Evolutionary conservation across 306 rosid species (phyloP), one percentile per base, ranked within the genome.

Genomic region (Abrus pulchellus): DNA sequence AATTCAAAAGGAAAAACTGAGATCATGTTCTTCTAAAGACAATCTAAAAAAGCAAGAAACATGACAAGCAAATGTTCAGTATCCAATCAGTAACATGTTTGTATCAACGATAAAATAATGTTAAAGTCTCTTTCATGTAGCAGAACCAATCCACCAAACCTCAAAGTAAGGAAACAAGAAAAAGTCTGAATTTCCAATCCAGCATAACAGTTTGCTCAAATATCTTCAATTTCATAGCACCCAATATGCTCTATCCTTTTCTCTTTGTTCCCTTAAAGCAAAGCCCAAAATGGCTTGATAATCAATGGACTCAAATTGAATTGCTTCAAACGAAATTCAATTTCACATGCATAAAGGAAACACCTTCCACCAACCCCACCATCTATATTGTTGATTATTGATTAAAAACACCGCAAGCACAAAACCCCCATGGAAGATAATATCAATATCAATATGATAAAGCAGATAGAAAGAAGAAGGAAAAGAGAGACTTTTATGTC

Each of bases 271-370:
- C 52, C 30, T 34, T 76, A 4, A 32, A 76, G 67, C 62, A 86
- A 73, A 38, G 67, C 63, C 82, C 77, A 68, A 52, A 7, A 67
- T 5, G 56, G 72, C 34, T 33, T 28, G 82, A 36, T 45, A 61
- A 76, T 20, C 53, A 72, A 74, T 29, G 63, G 63, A 54, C 82
- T 59, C 50, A 76, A 69, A 63, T 65, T 75, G 77, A 78, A 55
- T 76, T 82, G 83, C 79, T 85, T 67, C 57, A 81, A 74, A 69
- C 67, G 70, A 59, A 74, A 76, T 82, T 82, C 82, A 79, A 79
- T 57, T 77, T 28, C 83, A 70, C 71, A 55, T 62, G 76, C 63
- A 13, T 3, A 43, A 68, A 38, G 36, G 13, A 62, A 60, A 63
- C 62, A 79, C 12, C 77, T 8, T 67, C 64, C 52, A 57, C 77